These are phyloP conservation scores for Aegilops tauschii DNA, from an alignment of 176 grass and related monocot species.

Conservation along the genomic window DNA sequence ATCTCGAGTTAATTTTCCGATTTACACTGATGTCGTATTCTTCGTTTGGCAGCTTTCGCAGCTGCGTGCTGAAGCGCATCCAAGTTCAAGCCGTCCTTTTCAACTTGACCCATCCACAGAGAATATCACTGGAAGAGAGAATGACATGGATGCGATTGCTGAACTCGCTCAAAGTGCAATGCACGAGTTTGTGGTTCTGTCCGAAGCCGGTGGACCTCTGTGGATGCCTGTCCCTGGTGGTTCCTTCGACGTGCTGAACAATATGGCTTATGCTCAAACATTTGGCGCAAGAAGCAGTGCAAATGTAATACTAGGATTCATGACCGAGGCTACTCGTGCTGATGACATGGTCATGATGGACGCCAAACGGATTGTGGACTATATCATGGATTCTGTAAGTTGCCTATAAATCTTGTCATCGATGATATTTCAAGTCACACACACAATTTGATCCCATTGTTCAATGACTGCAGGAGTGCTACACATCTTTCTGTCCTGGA, in stretches of 20 bases:
- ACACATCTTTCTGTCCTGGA: constrained; percentile 41
- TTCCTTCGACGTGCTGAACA: constrained; percentile 37
- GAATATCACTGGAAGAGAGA: background rate
- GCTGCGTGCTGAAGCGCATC: background rate
- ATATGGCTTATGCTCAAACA: constrained; percentile 20
- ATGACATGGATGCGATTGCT: background rate
- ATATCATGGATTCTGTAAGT: constrained; percentile 59
- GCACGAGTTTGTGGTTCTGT: constrained; percentile 36
- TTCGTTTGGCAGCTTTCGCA: constrained; percentile 21
- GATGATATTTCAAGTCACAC: background rate
- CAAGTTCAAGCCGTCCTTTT: background rate
- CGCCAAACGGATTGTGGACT: constrained; percentile 16
- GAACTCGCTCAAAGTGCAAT: constrained; percentile 32
- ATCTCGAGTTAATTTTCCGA: background rate
- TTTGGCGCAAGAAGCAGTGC: constrained; percentile 14
- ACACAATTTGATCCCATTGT: constrained; percentile 11
- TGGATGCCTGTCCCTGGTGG: constrained; percentile 38
- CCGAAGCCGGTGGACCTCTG: constrained; percentile 19
- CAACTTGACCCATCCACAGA: constrained; percentile 3
- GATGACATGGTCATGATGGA: constrained; percentile 35
- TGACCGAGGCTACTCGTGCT: constrained; percentile 50
- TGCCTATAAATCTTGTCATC: background rate
- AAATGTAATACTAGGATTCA: background rate
- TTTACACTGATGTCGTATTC: background rate
- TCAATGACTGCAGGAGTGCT: constrained; percentile 48